Percentiles rank a stretch among this genome's conserved stretches.
These are phyloP conservation scores for Dactylellina haptotyla DNA, from an alignment of 2,329 filamentous ascomycete genomes.

Conservation along the genomic window DNA sequence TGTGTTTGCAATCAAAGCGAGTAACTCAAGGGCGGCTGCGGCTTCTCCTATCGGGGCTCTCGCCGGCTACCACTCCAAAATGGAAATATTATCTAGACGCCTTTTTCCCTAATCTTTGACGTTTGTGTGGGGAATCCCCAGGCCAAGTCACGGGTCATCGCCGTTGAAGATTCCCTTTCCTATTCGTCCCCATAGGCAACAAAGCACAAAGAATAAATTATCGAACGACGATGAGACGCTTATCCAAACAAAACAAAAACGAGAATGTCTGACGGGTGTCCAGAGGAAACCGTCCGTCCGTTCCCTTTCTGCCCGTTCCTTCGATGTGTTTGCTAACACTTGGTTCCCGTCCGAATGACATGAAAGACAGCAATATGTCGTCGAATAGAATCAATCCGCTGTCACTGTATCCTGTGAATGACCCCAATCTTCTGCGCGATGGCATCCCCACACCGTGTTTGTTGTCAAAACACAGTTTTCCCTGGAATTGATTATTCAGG, in stretches of 20 bases:
- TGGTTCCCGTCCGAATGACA: constrained; percentile 23
- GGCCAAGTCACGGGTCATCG: constrained; percentile 28
- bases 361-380: neutral
- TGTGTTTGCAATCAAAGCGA: constrained; percentile 35
- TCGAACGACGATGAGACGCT: constrained; percentile 9
- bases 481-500: constrained; percentile 26
- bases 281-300: constrained; percentile 37
- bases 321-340: constrained; percentile 28
- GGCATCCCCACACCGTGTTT: constrained; percentile 1
- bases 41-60: constrained; percentile 53
- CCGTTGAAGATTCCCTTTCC: neutral
- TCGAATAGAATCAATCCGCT: neutral
- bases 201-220: constrained; percentile 13
- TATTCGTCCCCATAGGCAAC: constrained; percentile 12
- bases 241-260: no score
- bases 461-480: constrained; percentile 16
- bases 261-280: constrained; percentile 35
- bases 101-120: constrained; percentile 9
- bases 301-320: neutral
- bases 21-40: constrained; percentile 31
- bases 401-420: neutral
- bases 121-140: constrained; percentile 21
- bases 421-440: neutral
- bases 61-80: constrained; percentile 47
- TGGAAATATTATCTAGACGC: constrained; percentile 46